Evolutionary conservation across 2,329 filamentous ascomycete species (phyloP), one percentile per base, ranked within the genome.

Genomic region (Cercospora sojina): DNA sequence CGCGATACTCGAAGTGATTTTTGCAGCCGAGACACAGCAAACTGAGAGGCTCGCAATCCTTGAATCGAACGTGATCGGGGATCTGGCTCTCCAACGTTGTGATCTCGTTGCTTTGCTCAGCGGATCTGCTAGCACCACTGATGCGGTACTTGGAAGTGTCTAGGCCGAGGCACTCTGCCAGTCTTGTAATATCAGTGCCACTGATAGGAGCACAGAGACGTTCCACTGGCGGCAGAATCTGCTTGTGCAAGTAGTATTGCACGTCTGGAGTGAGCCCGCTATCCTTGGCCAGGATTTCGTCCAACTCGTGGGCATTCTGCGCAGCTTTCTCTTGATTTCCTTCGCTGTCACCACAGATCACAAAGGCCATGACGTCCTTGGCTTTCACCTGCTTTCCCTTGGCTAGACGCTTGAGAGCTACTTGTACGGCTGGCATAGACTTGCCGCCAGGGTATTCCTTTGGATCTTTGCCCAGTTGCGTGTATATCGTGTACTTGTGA

Each of bases 211-310:
- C 95, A 77, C 95, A 99, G 23, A 99, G 88, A 85, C 95, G 92
- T 81, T 99, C 95, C 27, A 99, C 95, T 0, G 95, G 95, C 10
- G 95, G 95, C 80, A 99, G 92, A 66, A 99, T 97, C 79, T 99
- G 95, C 83, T 99, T 99, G 82, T 92, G 90, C 43, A 99, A 87
- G 79, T 99, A 99, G 87, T 93, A 98, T 77, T 99, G 95, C n/a
- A 97, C 87, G 75, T 99, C 95, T 2, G 93, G 92, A 65, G 90
- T 86, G 6, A 99, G 85, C 1, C 83, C 89, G 1, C 90, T 88
- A 71, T 91, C 91, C 16, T 87, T 76, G 75, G 95, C 96, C 66
- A 91, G 82, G 18, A 96, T 88, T 77, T 99, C 95, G 65, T 93
- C 90, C 1, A 92, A 90, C 5, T 91, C 89, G 77, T 92, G 94